Percentiles rank a stretch among this genome's conserved stretches.
phyloP scores from a whole-genome alignment of 75 land plant genomes.

The Pinus tabuliformis region DNA sequence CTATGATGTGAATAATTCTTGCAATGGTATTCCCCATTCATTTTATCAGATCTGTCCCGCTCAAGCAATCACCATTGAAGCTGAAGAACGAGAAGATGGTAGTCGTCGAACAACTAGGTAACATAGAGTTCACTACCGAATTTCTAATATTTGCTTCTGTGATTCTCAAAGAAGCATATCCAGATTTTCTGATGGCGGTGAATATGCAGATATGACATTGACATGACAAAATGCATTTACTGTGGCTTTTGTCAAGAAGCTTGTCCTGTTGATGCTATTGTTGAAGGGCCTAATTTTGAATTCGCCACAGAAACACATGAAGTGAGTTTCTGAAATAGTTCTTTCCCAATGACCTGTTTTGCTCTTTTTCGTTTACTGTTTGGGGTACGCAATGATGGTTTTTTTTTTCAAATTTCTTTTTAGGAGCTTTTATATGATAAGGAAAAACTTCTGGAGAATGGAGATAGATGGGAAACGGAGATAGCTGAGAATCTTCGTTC shows the following conservation, averaged over 20 bases:
- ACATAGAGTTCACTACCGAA: background rate
- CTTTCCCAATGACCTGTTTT: background rate
- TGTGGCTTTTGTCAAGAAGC: constrained; percentile 99
- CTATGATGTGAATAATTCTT: background rate
- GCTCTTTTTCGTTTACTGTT: background rate
- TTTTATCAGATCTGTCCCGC: constrained; percentile 87
- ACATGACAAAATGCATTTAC: constrained; percentile 99
- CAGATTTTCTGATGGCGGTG: background rate
- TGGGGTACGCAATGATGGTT: background rate
- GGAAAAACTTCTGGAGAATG: constrained; percentile 97
- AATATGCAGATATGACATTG: constrained; percentile 87
- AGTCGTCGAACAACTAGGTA: constrained; percentile 98
- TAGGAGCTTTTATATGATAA: constrained; percentile 98
- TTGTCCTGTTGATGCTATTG: constrained; percentile 98
- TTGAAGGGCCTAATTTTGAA: constrained; percentile 99
- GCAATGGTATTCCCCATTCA: background rate
- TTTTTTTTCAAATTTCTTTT: constrained; percentile 3
- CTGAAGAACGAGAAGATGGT: constrained; percentile 98
- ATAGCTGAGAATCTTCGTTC: constrained; percentile 96
- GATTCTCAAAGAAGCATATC: background rate
- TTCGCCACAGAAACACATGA: constrained; percentile 99
- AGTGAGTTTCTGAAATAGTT: constrained; percentile 28
- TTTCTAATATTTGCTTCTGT: background rate
- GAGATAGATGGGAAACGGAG: constrained; percentile 99
- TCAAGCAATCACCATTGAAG: constrained; percentile 99